Conservation (phyloP, 1,139 yeast genomes). For the Zygotorulaspora mrakii region DNA sequence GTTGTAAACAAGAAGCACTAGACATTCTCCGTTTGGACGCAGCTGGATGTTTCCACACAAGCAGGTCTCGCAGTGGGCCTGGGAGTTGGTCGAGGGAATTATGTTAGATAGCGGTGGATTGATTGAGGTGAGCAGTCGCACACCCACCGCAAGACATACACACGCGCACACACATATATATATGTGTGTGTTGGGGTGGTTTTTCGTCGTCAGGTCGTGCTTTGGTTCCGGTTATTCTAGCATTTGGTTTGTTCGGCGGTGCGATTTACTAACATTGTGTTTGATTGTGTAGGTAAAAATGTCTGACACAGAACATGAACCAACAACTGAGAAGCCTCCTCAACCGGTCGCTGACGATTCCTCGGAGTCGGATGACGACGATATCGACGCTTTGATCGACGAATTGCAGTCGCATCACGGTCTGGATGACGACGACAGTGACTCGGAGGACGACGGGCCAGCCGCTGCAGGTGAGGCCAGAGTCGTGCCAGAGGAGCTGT, state of each 20-base stretch:
- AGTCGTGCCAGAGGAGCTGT: conserved; percentile 84
- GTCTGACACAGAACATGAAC: conserved; percentile 36
- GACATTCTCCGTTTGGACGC: conserved; percentile 2
- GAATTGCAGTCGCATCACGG: conserved; percentile 84
- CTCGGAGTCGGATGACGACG: conserved; percentile 60
- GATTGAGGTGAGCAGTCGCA: no score
- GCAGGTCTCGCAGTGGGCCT: no score
- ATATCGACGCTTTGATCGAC: conserved; percentile 82
- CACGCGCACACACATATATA: no score
- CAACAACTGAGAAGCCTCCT: conserved; percentile 39
- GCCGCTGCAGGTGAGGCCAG: conserved; percentile 44
- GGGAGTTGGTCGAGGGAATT: no score
- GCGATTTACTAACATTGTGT: conserved; percentile 5
- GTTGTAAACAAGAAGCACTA: conserved; percentile 4
- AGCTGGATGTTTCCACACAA: no score
- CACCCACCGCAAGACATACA: no score
- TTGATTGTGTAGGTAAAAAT: conserved; percentile 11
- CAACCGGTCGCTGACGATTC: conserved; percentile 38
- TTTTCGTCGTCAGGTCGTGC: no score
- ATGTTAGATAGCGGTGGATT: no score
- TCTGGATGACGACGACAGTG: conserved; percentile 57
- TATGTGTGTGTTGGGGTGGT: no score
- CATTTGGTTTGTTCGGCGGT: not conserved
- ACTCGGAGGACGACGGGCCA: conserved; percentile 40
- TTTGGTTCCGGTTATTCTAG: not conserved